Conservation (phyloP, 1,139 yeast genomes). For the Pichia sp. region DNA sequence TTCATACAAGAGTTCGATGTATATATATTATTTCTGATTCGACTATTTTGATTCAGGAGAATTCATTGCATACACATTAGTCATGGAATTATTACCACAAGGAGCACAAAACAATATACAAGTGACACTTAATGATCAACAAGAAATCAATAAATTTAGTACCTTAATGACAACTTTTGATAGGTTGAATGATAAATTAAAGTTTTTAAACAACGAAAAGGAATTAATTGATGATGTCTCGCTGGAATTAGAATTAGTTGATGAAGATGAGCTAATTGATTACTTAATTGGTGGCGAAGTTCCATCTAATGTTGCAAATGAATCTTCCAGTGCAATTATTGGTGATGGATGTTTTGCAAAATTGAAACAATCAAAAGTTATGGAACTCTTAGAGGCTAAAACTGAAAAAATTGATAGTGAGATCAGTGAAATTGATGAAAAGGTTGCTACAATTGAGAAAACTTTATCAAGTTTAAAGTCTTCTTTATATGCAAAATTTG, state of each 20-base stretch:
- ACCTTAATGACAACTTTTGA: constrained; percentile 70
- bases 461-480: constrained; percentile 56
- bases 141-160: constrained; percentile 81
- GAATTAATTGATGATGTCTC: constrained; percentile 86
- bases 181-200: constrained; percentile 44
- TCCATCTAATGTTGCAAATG: constrained; percentile 26
- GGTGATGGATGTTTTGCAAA: constrained; percentile 46
- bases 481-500: constrained; percentile 81
- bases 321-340: not conserved
- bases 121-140: constrained; percentile 86
- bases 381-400: constrained; percentile 59
- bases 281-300: constrained; percentile 56
- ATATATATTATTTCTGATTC: no score
- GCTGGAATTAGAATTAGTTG: constrained; percentile 78
- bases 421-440: constrained; percentile 39
- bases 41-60: no score
- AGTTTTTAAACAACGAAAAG: constrained; percentile 56
- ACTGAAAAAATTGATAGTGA: constrained; percentile 18
- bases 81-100: constrained; percentile 44
- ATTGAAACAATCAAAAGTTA: constrained; percentile 58
- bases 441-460: constrained; percentile 47
- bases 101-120: constrained; percentile 66
- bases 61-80: not conserved
- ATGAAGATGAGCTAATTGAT: constrained; percentile 61
- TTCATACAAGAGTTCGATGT: no score